Evolutionary conservation across 306 rosid genomes (phyloP).

Genomic region (cucumber (Cucumis sativus)): DNA sequence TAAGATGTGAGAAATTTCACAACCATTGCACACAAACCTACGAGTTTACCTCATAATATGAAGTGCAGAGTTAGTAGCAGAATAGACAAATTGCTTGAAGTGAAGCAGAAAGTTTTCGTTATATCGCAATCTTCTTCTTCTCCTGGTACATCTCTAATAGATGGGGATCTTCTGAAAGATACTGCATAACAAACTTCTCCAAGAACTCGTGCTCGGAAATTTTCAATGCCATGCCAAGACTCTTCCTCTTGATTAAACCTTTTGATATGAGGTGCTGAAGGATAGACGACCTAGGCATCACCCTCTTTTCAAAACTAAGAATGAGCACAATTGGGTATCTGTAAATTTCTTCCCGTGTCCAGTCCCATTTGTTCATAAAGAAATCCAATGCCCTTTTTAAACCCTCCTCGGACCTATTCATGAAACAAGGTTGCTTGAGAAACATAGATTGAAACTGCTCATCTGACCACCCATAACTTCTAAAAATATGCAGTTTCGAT

Average conservation of each 20-base stretch:
- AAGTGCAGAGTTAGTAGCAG: background rate
- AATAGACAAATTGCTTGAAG: background rate
- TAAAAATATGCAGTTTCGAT: conserved; percentile 10
- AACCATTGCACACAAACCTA: background rate
- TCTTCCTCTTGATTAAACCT: background rate
- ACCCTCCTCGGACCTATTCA: conserved; percentile 9
- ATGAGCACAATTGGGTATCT: background rate
- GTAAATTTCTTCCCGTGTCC: background rate
- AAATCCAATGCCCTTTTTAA: conserved; percentile 2
- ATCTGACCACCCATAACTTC: conserved; percentile 19
- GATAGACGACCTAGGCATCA: conserved; percentile 11
- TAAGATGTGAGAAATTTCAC: background rate
- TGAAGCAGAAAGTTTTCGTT: background rate
- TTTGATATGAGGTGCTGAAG: conserved; percentile 6
- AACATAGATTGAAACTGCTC: conserved; percentile 11
- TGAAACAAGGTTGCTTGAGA: conserved; percentile 5
- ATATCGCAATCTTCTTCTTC: background rate
- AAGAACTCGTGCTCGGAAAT: background rate
- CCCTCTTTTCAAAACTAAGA: conserved; percentile 13
- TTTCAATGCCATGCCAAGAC: background rate
- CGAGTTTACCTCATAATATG: background rate
- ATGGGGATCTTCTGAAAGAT: background rate
- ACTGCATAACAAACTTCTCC: background rate
- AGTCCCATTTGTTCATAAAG: conserved; percentile 5
- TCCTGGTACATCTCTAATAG: conserved; percentile 8